Evolutionary conservation across 345 rosid species (phyloP).

Genomic region (Gynandropsis gynandra): DNA sequence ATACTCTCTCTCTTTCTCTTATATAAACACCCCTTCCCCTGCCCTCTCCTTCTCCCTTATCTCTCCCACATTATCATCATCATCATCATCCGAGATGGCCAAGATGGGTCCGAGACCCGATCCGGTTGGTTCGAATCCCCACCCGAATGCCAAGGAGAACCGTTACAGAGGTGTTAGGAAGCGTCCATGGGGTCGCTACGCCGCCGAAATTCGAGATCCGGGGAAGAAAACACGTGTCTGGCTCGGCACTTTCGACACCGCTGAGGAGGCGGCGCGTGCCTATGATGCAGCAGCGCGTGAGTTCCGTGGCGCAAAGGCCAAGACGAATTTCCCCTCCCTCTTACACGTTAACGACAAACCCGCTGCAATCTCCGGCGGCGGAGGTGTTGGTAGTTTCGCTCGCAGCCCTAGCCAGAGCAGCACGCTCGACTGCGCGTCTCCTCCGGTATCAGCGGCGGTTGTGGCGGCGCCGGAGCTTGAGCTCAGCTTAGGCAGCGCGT

Average conservation of each 20-base stretch:
- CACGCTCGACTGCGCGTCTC: constrained; percentile 53
- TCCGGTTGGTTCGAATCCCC: constrained; percentile 16
- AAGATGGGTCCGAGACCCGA: constrained; percentile 7
- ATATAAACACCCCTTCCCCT: constrained; percentile 12
- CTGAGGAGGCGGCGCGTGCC: constrained; percentile 87
- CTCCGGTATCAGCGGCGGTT: constrained; percentile 28
- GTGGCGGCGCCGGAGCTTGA: constrained; percentile 42
- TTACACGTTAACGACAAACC: constrained; percentile 21
- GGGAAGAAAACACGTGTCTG: constrained; percentile 79
- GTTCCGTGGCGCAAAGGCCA: constrained; percentile 74
- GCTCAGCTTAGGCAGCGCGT: constrained; percentile 34
- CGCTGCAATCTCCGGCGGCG: background rate
- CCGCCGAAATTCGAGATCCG: constrained; percentile 95
- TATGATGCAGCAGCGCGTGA: constrained; percentile 64
- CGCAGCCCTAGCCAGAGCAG: constrained; percentile 70
- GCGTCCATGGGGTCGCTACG: constrained; percentile 91
- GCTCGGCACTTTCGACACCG: constrained; percentile 93
- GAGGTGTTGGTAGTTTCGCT: constrained; percentile 2
- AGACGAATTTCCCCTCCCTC: constrained; percentile 56
- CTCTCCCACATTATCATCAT: constrained; percentile 5
- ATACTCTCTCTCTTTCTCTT: constrained; percentile 18
- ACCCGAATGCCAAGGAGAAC: constrained; percentile 33
- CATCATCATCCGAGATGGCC: background rate
- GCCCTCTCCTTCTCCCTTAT: constrained; percentile 16
- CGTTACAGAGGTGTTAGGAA: constrained; percentile 83